Evolutionary conservation across 1,139 yeast genomes (phyloP).

Genomic region (Debaryomyces coudertii): DNA sequence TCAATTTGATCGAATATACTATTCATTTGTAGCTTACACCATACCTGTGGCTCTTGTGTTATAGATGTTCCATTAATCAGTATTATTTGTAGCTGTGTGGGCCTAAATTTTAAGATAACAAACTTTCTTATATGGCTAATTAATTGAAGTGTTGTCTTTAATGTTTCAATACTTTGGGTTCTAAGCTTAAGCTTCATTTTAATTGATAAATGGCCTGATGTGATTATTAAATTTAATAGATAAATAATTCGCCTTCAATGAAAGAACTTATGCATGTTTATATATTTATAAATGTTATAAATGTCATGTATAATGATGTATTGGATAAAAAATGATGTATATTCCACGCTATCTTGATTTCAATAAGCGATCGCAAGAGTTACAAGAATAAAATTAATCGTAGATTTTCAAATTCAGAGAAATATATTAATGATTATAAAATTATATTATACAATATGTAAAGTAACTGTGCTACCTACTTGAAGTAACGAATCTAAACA

Average conservation of each 20-base stretch:
- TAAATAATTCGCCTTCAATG: background rate
- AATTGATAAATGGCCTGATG: background rate
- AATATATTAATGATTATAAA: background rate
- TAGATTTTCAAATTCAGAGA: background rate
- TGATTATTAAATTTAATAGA: background rate
- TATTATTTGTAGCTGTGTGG: conserved; percentile 47
- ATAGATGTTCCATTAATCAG: conserved; percentile 45
- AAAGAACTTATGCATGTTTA: background rate
- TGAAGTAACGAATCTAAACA: background rate
- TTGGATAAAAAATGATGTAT: background rate
- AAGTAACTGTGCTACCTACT: background rate
- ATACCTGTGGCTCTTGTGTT: conserved; percentile 59
- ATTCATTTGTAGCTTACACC: conserved; percentile 55
- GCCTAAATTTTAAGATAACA: conserved; percentile 51
- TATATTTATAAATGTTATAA: background rate
- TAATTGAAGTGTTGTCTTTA: conserved; percentile 34
- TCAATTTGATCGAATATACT: conserved; percentile 54
- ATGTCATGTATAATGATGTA: conserved; percentile 1
- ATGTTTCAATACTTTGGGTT: conserved; percentile 32
- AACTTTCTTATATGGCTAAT: conserved; percentile 34
- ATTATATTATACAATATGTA: background rate
- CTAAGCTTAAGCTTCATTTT: conserved; percentile 40
- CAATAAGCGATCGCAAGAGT: background rate
- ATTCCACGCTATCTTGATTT: background rate
- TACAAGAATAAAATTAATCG: background rate